Evolutionary conservation across 2,329 filamentous ascomycete genomes (phyloP).

Genomic region (Xylariaceae sp.): DNA sequence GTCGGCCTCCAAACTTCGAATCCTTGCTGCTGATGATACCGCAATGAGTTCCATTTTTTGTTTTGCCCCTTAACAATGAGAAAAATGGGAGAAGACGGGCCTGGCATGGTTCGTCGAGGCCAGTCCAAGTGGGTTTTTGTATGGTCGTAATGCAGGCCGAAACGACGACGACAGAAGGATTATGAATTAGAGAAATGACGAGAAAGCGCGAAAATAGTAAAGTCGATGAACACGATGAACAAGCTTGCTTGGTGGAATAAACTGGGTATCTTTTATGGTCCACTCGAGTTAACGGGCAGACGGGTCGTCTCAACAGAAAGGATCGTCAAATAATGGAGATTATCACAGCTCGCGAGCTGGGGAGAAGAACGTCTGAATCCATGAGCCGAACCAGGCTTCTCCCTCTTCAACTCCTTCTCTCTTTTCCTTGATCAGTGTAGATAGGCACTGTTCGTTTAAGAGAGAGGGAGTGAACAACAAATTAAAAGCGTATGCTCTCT

Average conservation of each 20-base stretch:
- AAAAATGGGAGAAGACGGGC: constrained; percentile 9
- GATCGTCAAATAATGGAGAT: constrained; percentile 21
- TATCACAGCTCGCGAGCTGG: constrained; percentile 23
- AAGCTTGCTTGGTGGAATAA: constrained; percentile 22
- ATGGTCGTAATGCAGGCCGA: constrained; percentile 12
- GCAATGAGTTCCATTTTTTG: background rate
- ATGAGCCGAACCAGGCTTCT: background rate
- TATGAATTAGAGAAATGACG: constrained; percentile 10
- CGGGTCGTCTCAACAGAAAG: constrained; percentile 17
- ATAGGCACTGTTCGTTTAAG: background rate
- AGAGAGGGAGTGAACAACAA: background rate
- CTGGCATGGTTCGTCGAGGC: background rate
- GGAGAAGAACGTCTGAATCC: constrained; percentile 14
- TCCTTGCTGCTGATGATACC: background rate
- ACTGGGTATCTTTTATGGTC: constrained; percentile 34
- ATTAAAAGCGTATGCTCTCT: constrained; percentile 8
- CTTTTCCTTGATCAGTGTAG: background rate
- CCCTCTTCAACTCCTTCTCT: background rate
- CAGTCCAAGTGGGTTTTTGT: constrained; percentile 10
- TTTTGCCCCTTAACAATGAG: constrained; percentile 3
- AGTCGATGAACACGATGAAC: constrained; percentile 30
- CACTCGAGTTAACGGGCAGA: constrained; percentile 18
- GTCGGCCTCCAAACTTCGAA: constrained; percentile 1
- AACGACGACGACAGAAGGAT: constrained; percentile 12
- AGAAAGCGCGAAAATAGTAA: constrained; percentile 26